phyloP scores from a whole-genome alignment of 176 grass and related monocot species.

The Oryza glumipatula region DNA sequence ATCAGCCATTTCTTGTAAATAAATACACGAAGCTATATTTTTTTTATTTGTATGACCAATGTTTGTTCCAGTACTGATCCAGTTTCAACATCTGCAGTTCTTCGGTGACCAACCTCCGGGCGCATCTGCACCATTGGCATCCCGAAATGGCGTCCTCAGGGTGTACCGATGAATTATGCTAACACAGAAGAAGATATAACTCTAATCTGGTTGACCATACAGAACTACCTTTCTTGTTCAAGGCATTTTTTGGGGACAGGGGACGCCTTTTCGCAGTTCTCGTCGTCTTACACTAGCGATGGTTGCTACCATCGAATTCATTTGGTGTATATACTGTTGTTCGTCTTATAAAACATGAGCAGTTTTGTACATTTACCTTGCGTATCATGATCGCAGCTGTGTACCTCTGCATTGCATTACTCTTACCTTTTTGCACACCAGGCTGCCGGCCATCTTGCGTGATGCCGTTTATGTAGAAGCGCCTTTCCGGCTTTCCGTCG shows the following conservation, averaged over 20 bases:
- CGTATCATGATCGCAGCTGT: neutral
- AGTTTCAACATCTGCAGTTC: slow-evolving; percentile 35
- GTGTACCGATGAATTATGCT: slow-evolving; percentile 11
- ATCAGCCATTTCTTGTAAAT: neutral
- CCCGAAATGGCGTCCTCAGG: neutral
- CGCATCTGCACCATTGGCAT: neutral
- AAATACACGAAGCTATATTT: neutral
- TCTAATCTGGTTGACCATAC: slow-evolving; percentile 14
- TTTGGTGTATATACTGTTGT: slow-evolving; percentile 32
- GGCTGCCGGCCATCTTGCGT: neutral
- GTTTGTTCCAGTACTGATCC: slow-evolving; percentile 1
- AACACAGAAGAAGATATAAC: neutral
- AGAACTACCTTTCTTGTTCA: neutral
- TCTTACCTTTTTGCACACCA: neutral
- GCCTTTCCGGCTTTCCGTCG: no score
- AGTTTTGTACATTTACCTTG: neutral
- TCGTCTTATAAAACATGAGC: slow-evolving; percentile 30
- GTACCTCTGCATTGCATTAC: neutral
- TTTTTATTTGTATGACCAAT: neutral
- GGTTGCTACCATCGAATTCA: slow-evolving; percentile 3
- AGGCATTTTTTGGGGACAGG: neutral
- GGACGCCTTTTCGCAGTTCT: neutral
- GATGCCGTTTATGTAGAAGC: neutral
- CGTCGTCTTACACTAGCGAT: slow-evolving; percentile 21
- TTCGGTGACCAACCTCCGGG: neutral